phyloP scores from a whole-genome alignment of 2,329 filamentous ascomycete genomes.

The Colletotrichum aenigma region DNA sequence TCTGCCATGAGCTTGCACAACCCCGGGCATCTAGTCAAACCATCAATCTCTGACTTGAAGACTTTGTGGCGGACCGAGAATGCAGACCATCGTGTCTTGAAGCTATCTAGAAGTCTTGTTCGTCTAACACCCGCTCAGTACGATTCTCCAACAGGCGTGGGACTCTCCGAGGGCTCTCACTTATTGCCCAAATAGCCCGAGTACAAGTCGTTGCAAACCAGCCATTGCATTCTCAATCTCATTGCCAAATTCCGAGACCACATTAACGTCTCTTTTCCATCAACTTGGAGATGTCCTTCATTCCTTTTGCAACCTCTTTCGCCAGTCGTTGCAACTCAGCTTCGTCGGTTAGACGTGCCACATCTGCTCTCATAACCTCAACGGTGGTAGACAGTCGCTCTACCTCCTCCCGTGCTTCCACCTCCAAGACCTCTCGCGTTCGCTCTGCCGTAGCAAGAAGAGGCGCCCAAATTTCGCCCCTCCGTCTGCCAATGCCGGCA shows the following conservation, averaged over 20 bases:
- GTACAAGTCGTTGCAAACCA: not conserved
- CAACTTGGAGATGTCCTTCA: not conserved
- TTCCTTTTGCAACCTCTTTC: not conserved
- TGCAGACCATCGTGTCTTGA: not conserved
- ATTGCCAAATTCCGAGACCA: too few relatives aligned
- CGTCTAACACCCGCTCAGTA: not conserved
- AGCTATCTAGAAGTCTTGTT: not conserved
- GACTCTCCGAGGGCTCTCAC: not conserved
- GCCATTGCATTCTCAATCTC: not conserved
- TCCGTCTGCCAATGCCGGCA: accelerated
- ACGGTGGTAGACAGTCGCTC: not conserved
- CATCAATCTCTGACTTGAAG: not conserved
- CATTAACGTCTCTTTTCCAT: not conserved
- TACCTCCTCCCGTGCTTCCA: not conserved
- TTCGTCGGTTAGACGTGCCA: not conserved
- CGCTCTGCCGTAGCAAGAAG: not conserved
- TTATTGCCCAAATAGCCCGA: not conserved
- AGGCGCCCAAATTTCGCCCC: not conserved
- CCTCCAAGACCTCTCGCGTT: not conserved
- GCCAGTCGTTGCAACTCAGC: not conserved
- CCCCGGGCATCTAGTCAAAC: not conserved
- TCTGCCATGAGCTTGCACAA: not conserved
- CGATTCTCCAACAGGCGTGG: not conserved
- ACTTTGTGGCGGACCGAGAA: not conserved
- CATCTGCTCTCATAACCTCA: not conserved